These are phyloP conservation scores for Pterula multifida DNA, from an alignment of 1,284 basidiomycete genomes.

Conservation along the genomic window DNA sequence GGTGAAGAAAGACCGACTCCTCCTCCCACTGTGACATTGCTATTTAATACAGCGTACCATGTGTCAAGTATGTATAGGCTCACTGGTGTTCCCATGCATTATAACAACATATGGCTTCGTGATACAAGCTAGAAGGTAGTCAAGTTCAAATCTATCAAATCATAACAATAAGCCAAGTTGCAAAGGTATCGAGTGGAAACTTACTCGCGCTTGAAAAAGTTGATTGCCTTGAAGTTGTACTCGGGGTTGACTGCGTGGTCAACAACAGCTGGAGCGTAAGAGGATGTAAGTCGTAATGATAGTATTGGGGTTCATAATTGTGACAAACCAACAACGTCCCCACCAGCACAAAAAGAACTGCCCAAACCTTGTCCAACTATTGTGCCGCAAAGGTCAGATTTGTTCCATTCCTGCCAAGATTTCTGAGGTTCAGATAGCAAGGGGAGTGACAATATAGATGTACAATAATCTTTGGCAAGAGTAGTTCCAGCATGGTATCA, in stretches of 20 bases:
- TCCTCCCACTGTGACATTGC: constrained; percentile 71
- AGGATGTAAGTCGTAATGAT: constrained; percentile 4
- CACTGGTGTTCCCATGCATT: constrained; percentile 87
- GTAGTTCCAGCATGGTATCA: constrained; percentile 66
- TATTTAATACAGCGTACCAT: constrained; percentile 11
- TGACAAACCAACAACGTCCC: constrained; percentile 79
- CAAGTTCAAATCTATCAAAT: constrained; percentile 69
- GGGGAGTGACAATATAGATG: constrained; percentile 11
- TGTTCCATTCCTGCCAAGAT: constrained; percentile 71
- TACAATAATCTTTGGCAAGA: constrained; percentile 70
- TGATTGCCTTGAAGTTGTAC: constrained; percentile 52
- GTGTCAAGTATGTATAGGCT: constrained; percentile 20
- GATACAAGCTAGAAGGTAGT: constrained; percentile 73
- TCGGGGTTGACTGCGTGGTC: constrained; percentile 31
- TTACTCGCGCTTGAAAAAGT: constrained; percentile 88
- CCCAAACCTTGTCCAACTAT: constrained; percentile 75
- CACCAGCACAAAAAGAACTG: constrained; percentile 80
- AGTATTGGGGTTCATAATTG: constrained; percentile 2
- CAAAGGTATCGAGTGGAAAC: constrained; percentile 17
- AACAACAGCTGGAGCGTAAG: constrained; percentile 37
- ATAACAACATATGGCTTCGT: constrained; percentile 84
- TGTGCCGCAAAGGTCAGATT: constrained; percentile 61
- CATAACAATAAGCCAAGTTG: constrained; percentile 7
- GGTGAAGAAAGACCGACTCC: constrained; percentile 87
- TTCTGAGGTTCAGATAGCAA: constrained; percentile 4